Evolutionary conservation across 371 early-diverging fungal genomes (phyloP), one percentile per base, ranked within the genome.

Genomic region (Batrachochytrium dendrobatidis): DNA sequence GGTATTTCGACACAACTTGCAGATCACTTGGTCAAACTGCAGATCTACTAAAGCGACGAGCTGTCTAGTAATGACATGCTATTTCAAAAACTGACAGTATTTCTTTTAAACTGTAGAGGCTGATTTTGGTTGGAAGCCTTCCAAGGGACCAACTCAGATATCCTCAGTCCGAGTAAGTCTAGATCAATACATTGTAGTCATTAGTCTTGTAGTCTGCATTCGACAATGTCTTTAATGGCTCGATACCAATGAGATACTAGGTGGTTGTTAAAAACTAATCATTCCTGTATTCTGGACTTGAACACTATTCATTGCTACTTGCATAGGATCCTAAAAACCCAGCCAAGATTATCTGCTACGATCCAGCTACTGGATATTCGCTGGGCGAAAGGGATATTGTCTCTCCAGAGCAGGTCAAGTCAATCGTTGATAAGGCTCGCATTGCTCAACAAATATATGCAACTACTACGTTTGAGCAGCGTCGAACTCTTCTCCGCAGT

Each of bases 351-450:
- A 70, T 81, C 28, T 91, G 92, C 68, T 88, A 83, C 66, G 92
- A 92, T 59, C 92, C 92, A n/a, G 77, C 92, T 35, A 91, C 91
- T 35, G 92, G 89, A 20, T 81, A 81, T 44, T 80, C 76, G 34
- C 77, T 92, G 32, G 85, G 79, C 32, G 78, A 73, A n/a, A 39
- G 34, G 30, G 33, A 24, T 7, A 80, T 86, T 22, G 72, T 71
- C 35, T 74, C 85, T 8, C 65, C 72, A 1, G 67, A 69, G 10
- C 74, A 90, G 53, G 82, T 92, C 20, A 56, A 73, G 28, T 77
- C 64, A 22, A 79, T 82, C 35, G 73, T 88, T 30, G 55, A 64
- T 29, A 72, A 73, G 25, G 86, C 89, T 0, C 73, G 81, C 20
- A 64, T 49, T 20, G 91, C 91, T 29, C 92, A 92, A 64, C 59